Conservation (phyloP, 2,329 filamentous ascomycete species). For the Hypomyces rosellus region DNA sequence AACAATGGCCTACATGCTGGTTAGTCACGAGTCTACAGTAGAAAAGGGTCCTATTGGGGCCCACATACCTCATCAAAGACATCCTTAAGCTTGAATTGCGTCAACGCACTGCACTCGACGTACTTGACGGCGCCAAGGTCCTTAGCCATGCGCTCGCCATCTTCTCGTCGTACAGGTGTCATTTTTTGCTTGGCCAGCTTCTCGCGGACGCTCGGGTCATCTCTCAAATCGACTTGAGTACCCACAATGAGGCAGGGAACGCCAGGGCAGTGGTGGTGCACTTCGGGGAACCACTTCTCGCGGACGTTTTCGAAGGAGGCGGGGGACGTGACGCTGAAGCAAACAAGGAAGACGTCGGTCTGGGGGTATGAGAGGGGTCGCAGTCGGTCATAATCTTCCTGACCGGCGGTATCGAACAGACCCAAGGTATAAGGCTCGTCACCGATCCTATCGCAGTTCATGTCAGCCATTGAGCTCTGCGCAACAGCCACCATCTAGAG, state of each 20-base stretch:
- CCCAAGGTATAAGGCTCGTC: conserved; percentile 97
- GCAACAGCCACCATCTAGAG: neutral
- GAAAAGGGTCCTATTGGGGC: neutral
- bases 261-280: conserved; percentile 96
- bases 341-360: conserved; percentile 97
- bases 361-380: conserved; percentile 96
- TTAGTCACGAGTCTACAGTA: neutral
- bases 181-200: conserved; percentile 96
- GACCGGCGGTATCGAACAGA: conserved; percentile 95
- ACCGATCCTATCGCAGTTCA: conserved; percentile 66
- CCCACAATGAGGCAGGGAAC: conserved; percentile 97
- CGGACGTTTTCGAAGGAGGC: conserved; percentile 98
- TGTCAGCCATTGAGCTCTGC: conserved; percentile 5
- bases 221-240: conserved; percentile 92
- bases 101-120: conserved; percentile 95
- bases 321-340: conserved; percentile 95
- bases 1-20: conserved; percentile 69
- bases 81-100: conserved; percentile 97
- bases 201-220: conserved; percentile 79
- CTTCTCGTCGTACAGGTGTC: conserved; percentile 83
- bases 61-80: conserved; percentile 90
- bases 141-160: conserved; percentile 94
- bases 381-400: conserved; percentile 98
- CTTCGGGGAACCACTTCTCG: conserved; percentile 98
- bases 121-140: conserved; percentile 98